Evolutionary conservation across 192 early-diverging fungal species (phyloP).

Genomic region (Funneliformis mosseae): DNA sequence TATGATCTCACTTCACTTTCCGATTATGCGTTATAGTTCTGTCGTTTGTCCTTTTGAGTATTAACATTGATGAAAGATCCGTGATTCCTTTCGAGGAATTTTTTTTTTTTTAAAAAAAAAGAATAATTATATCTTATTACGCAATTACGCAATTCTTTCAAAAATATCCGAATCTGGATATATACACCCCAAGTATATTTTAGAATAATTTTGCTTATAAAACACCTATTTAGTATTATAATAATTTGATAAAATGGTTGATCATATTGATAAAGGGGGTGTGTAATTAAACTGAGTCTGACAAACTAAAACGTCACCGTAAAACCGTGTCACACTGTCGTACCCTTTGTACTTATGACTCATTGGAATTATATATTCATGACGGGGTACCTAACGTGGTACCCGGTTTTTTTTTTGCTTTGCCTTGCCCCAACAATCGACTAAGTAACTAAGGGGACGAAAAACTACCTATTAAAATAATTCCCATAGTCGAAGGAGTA

Average conservation of each 20-base stretch:
- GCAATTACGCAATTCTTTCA: no score
- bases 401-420: constrained; percentile 20
- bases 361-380: not conserved
- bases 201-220: no score
- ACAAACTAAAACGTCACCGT: constrained; percentile 1
- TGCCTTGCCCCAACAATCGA: constrained; percentile 5
- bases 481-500: constrained; percentile 1
- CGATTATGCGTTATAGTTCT: no score
- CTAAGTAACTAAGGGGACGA: not conserved
- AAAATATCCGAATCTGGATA: no score
- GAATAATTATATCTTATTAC: no score
- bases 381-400: not conserved
- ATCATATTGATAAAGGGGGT: not conserved
- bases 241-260: not conserved
- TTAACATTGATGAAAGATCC: no score
- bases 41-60: no score
- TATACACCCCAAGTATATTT: no score
- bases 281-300: not conserved
- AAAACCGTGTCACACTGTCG: not conserved
- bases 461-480: constrained; percentile 18
- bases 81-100: no score
- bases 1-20: no score
- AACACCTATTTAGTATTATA: no score
- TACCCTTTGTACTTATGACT: constrained; percentile 8
- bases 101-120: no score